Conservation (phyloP, 2,329 filamentous ascomycete species). For the Cordyceps javanica region DNA sequence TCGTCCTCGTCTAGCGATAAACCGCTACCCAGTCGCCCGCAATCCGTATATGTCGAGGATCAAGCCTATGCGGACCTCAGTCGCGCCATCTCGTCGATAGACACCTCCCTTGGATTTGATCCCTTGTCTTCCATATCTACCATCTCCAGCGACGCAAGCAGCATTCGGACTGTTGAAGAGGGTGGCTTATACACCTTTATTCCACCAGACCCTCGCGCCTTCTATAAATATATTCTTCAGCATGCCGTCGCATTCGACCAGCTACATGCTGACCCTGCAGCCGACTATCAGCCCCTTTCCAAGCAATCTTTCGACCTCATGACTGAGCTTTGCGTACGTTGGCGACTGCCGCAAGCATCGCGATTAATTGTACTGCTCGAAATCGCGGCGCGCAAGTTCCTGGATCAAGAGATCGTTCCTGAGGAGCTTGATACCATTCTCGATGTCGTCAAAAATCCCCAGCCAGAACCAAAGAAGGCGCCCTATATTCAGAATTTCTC, state of each 20-base stretch:
- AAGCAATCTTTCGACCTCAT: constrained; percentile 76
- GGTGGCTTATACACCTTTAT: constrained; percentile 80
- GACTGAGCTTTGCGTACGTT: constrained; percentile 77
- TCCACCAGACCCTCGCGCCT: constrained; percentile 73
- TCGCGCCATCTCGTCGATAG: constrained; percentile 43
- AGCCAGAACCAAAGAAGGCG: constrained; percentile 58
- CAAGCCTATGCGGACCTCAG: constrained; percentile 47
- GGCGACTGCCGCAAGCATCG: constrained; percentile 81
- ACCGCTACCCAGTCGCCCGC: constrained; percentile 45
- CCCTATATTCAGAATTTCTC: constrained; percentile 48
- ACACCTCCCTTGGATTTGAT: constrained; percentile 47
- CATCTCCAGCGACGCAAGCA: constrained; percentile 54
- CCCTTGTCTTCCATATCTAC: constrained; percentile 61
- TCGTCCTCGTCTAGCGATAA: constrained; percentile 59
- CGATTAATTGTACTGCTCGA: constrained; percentile 77
- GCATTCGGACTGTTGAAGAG: constrained; percentile 48
- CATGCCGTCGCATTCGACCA: constrained; percentile 65
- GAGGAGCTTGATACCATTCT: constrained; percentile 81
- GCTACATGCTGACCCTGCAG: constrained; percentile 46
- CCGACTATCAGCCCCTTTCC: constrained; percentile 54
- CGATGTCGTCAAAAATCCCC: constrained; percentile 69
- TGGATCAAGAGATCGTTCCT: constrained; percentile 73
- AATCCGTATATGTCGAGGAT: constrained; percentile 41
- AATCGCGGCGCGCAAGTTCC: constrained; percentile 76
- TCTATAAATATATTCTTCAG: constrained; percentile 76